Evolutionary conservation across 441 rosid species (phyloP).

Genomic region (Flueggea neowawraea): DNA sequence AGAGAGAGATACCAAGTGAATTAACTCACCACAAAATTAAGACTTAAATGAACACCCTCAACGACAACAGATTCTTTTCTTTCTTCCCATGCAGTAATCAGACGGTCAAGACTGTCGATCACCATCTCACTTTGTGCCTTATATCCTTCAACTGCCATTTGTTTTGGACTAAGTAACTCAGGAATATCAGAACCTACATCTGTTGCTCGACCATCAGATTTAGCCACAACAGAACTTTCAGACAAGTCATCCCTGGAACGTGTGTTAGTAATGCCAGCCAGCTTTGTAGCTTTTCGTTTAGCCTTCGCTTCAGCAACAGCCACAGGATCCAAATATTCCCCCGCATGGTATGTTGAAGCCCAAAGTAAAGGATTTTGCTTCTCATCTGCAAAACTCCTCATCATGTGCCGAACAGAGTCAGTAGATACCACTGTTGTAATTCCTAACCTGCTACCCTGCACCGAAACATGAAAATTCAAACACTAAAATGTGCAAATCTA

Average conservation of each 20-base stretch:
- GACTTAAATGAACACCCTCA: conserved; percentile 98
- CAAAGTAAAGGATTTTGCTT: conserved; percentile 86
- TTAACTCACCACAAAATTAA: conserved; percentile 87
- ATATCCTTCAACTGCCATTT: conserved; percentile 93
- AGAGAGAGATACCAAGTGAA: not conserved
- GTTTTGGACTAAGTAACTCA: conserved; percentile 65
- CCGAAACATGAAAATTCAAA: conserved; percentile 3
- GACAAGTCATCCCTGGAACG: conserved; percentile 39
- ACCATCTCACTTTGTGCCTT: conserved; percentile 99
- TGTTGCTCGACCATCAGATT: conserved; percentile 22
- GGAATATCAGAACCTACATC: conserved; percentile 25
- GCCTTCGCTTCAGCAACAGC: conserved; percentile 95
- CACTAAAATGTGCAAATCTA: not conserved
- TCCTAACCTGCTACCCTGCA: conserved; percentile 90
- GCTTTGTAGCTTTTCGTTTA: conserved; percentile 60
- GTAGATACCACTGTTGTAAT: conserved; percentile 96
- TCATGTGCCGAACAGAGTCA: conserved; percentile 94
- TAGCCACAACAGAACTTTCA: conserved; percentile 36
- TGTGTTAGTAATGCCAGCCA: conserved; percentile 40
- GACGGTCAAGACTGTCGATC: conserved; percentile 92
- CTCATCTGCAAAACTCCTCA: conserved; percentile 95
- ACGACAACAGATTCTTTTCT: conserved; percentile 93
- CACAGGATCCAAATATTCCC: conserved; percentile 79
- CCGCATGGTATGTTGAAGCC: conserved; percentile 99
- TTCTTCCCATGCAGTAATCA: conserved; percentile 96